Base-by-base conservation (phyloP, 2,329 filamentous ascomycete genomes). In the Phaeoacremonium minimum region DNA sequence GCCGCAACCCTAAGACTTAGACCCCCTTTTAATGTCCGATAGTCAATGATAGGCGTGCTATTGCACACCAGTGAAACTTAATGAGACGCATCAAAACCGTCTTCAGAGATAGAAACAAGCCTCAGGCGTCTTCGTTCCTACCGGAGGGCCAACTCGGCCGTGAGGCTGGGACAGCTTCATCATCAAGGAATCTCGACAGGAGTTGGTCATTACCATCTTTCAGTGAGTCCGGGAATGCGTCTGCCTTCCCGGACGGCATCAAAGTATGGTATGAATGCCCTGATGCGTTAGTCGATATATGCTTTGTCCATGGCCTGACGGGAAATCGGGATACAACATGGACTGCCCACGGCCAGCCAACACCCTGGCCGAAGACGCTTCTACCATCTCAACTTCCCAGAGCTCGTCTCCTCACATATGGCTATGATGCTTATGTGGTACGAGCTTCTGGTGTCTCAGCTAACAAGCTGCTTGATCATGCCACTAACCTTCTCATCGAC, bases 261-360 rank as follows among this genome's bases (percentile, higher is more conserved):
- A 38, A 45, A 40, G 36, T 45, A 14, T 37, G 32, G 38, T 34
- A 47, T 35, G 38, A 46, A 28, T 43, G 40, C 26, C 18, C 40
- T 19, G 42, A 48, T 30, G 47, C 47, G 28, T 37, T 22, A 17
- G 30, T 46, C 20, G 44, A 38, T 32, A 45, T 66, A 15, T 58
- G 61, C 36, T 66, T 67, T 35, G 41, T 68, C 17, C 65, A 69
- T 30, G 64, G 64, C 5, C 45, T 68, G 9, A 59, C 52, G 2
- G 66, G 64, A 2, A 46, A 63, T 37, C 56, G 61, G 2, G 52
- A 60, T 5, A 50, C 36, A 4, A 65, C 62, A 4, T 68, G 63
- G 64, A 63, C 55, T 7, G 55, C 53, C 6, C 26, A 44, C 0
- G 50, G 47, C 4, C 45, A 46, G 13, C 15, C 28, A 7, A 32